These are phyloP conservation scores for Nemania bipapillata DNA, from an alignment of 2,329 filamentous ascomycete species.

Conservation along the genomic window DNA sequence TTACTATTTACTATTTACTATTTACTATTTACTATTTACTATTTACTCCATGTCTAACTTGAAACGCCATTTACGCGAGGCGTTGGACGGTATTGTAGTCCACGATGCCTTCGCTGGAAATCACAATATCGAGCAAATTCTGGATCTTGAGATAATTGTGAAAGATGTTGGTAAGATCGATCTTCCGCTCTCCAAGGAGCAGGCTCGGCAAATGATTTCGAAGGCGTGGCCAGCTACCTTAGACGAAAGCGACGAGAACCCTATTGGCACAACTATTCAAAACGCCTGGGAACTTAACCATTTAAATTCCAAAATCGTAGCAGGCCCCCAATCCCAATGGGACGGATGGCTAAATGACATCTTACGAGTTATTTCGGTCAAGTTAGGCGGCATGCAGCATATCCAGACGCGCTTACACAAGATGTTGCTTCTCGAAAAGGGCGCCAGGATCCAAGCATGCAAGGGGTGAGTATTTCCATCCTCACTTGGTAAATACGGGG, in stretches of 20 bases:
- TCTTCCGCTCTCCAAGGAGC: conserved; percentile 44
- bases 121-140: background rate
- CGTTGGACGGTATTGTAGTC: conserved; percentile 14
- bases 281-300: conserved; percentile 59
- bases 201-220: conserved; percentile 41
- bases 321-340: conserved; percentile 8
- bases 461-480: conserved; percentile 52
- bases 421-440: conserved; percentile 62
- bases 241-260: conserved; percentile 54
- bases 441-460: conserved; percentile 61
- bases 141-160: conserved; percentile 12
- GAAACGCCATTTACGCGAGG: background rate
- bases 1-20: no score
- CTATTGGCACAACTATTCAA: conserved; percentile 55
- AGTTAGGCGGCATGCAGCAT: conserved; percentile 50
- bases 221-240: conserved; percentile 51
- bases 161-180: conserved; percentile 32
- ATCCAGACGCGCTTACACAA: conserved; percentile 57
- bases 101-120: background rate
- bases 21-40: no score
- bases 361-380: conserved; percentile 15
- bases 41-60: background rate
- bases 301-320: conserved; percentile 52
- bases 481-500: background rate
- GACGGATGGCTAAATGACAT: background rate